Evolutionary conservation across 495 filamentous ascomycete species (phyloP), one percentile per base, ranked within the genome.

Genomic region (Aspergillus asperescens): DNA sequence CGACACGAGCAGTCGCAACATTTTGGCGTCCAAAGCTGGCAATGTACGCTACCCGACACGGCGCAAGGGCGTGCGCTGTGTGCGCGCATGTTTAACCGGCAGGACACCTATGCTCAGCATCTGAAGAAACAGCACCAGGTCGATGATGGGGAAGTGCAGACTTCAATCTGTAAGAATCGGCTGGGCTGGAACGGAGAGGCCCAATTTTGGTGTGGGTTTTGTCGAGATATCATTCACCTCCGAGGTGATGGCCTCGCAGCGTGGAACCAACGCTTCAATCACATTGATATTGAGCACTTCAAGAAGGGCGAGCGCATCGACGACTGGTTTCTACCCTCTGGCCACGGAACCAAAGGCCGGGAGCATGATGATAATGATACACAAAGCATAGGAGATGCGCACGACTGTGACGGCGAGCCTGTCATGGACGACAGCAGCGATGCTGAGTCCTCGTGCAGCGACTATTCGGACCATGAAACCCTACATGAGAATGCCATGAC

Each of bases 151-250:
- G 45, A 63, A 12, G 53, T 82, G n/a, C 77, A 76, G 19, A 51
- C 50, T 0, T 77, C 80, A 41, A 68, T 77, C 22, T 70, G 73
- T 22, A 67, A 60, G 9, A 81, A 76, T 50, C 79, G 82, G 15
- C 81, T 93, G 28, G 88, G 88, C 18, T 68, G 81, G n/a, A 85
- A 87, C 52, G 81, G 77, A 29, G 80, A 87, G 51, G 67, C 71
- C 13, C 75, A 78, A 5, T 96, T 91, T 65, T 96, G 90, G 90
- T 97, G 92, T 58, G 92, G 92, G 0, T 95, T 96, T 62, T 96
- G 91, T 62, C 62, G 65, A 29, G 62, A 67, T 10, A 74, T 83
- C 6, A 72, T 90, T 9, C 61, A 71, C 13, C 72, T 90, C 12
- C 65, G 76, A 31, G 74, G 73, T 15, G 67, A 72, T 7, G 81